A percentile compares a stretch with the other conserved stretches of the same genome.
These are phyloP conservation scores for Candida ulmi DNA, from an alignment of 805 yeast genomes.

Conservation along the genomic window DNA sequence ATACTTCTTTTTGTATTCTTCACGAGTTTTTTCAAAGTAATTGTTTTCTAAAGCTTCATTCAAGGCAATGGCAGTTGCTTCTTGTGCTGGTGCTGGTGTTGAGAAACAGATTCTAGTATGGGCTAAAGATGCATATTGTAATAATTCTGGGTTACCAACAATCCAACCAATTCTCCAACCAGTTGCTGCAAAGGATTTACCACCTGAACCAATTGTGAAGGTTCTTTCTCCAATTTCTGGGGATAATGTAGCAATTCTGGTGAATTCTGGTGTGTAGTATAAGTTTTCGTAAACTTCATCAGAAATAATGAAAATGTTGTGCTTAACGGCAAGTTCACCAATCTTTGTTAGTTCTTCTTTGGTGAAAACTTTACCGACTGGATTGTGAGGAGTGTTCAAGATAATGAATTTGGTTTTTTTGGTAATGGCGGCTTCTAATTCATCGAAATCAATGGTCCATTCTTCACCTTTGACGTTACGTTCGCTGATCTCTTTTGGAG, in stretches of 20 bases:
- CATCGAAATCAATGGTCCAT: conserved; percentile 81
- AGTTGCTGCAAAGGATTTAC: conserved; percentile 97
- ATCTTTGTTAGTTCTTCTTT: conserved; percentile 66
- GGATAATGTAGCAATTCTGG: conserved; percentile 76
- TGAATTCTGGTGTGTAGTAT: conserved; percentile 61
- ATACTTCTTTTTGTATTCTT: conserved; percentile 66
- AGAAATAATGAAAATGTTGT: conserved; percentile 76
- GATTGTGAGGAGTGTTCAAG: conserved; percentile 93
- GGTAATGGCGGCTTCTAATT: conserved; percentile 65
- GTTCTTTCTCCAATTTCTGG: conserved; percentile 79
- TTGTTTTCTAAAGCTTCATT: conserved; percentile 50
- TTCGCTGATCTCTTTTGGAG: conserved; percentile 65
- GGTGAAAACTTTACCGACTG: conserved; percentile 86
- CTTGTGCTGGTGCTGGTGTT: conserved; percentile 88
- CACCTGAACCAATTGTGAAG: conserved; percentile 93
- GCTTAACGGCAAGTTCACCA: conserved; percentile 79
- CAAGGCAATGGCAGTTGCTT: conserved; percentile 81
- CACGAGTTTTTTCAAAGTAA: conserved; percentile 68
- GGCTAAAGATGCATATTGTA: conserved; percentile 79
- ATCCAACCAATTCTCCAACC: conserved; percentile 99
- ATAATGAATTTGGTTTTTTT: conserved; percentile 80
- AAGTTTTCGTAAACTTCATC: conserved; percentile 96
- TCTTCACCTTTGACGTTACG: conserved; percentile 73
- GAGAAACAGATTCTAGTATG: conserved; percentile 93
- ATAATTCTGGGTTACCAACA: conserved; percentile 76